Base-by-base conservation (phyloP, 352 stramenopile genomes). In the Phytopythium helicoides region DNA sequence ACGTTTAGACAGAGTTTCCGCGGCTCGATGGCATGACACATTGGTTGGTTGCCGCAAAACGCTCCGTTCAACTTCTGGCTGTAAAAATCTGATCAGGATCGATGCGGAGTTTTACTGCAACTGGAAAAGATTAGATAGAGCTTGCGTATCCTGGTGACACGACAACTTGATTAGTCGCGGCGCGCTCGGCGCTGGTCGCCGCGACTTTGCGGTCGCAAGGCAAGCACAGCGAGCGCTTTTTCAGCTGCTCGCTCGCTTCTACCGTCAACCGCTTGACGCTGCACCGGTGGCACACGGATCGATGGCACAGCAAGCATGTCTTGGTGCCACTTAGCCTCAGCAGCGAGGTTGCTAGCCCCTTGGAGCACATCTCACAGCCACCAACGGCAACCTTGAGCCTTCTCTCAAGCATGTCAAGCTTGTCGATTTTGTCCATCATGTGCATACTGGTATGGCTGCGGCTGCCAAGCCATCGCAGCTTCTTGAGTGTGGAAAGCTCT, bases 401-500 rank as follows among this genome's bases (percentile, higher is more conserved):
- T 21, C 42, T 41, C 33, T 31, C 28, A 9, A 33, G 28, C 28
- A 10, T 53, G 1, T 21, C 47, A 18, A 49, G 12, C 15, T 34
- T 38, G 39, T 21, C 19, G 38, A 26, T 15, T 3, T 7, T 11
- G 26, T 47, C 45, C 6, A 3, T 3, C n/a, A 3, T 39, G 26
- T 21, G n/a, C 37, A 21, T n/a, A 39, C 12, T 16, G 22, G n/a
- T 33, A 5, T 21, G 31, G 7, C 26, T 33, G n/a, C 28, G 39
- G n/a, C 21, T 19, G 19, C 26, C 37, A 11, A 44, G 65, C 57
- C 72, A 82, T 45, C 71, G 60, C 23, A 79, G 53, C 37, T 86
- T 86, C 59, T 84, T 86, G 59, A 72, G 79, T 12, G 73, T 49
- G 9, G 68, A 59, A 3, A 73, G 62, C 25, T 71, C 50, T 6